Evolutionary conservation across 2,329 filamentous ascomycete species (phyloP).

Genomic region (Scleromitrula shiraiana): DNA sequence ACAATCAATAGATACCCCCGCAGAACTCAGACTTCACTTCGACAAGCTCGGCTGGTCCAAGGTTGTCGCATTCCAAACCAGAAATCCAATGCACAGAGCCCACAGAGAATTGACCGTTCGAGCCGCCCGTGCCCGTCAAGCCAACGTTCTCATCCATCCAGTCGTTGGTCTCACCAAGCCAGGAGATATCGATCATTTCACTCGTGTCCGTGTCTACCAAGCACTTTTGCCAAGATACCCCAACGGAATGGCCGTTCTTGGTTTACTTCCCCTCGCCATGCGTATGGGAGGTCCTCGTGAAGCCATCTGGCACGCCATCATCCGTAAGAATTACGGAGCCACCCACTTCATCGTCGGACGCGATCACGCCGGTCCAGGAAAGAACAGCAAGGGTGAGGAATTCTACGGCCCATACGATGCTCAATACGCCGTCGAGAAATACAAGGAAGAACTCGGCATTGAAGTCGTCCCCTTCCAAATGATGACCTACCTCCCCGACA

Average conservation of each 20-base stretch:
- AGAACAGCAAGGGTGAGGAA: constrained; percentile 94
- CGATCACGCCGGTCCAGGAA: constrained; percentile 95
- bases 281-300: constrained; percentile 97
- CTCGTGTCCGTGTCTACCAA: constrained; percentile 96
- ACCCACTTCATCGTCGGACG: constrained; percentile 99
- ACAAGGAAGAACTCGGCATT: constrained; percentile 92
- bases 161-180: constrained; percentile 98
- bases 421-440: constrained; percentile 92
- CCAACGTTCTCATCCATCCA: constrained; percentile 98
- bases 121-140: constrained; percentile 88
- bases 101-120: constrained; percentile 97
- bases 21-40: constrained; percentile 91
- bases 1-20: constrained; percentile 63
- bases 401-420: constrained; percentile 99
- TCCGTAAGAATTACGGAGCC: constrained; percentile 98
- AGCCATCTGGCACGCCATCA: constrained; percentile 99
- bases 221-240: constrained; percentile 92
- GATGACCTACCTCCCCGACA: constrained; percentile 98
- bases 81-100: constrained; percentile 98
- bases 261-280: constrained; percentile 93
- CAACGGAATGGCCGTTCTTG: constrained; percentile 97
- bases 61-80: constrained; percentile 97
- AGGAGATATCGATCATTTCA: constrained; percentile 99
- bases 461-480: constrained; percentile 99
- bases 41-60: constrained; percentile 98